phyloP scores from a whole-genome alignment of 2,329 filamentous ascomycete genomes.

The Claviceps sp. region DNA sequence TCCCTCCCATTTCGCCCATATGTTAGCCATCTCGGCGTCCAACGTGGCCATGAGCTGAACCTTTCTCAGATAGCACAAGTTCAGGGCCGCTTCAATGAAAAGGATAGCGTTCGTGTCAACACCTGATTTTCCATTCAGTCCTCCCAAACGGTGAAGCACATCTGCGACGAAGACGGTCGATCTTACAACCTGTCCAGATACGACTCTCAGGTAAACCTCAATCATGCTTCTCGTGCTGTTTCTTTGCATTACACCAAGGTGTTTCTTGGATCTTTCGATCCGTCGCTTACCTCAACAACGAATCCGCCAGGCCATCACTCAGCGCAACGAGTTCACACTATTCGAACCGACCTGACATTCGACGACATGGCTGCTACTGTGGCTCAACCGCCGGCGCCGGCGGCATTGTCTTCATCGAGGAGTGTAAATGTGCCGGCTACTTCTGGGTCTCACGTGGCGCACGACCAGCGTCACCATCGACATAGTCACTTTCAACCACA shows the following conservation, averaged over 20 bases:
- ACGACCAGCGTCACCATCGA: slow-evolving; percentile 1
- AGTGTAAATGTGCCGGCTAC: slow-evolving; percentile 7
- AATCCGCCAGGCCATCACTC: background rate
- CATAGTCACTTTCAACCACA: background rate
- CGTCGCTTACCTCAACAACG: background rate
- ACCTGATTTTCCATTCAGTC: background rate
- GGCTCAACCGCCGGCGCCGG: slow-evolving; percentile 17
- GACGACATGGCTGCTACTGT: slow-evolving; percentile 19
- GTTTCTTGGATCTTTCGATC: background rate
- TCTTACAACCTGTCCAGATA: background rate
- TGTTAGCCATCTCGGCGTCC: background rate
- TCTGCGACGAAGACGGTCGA: background rate
- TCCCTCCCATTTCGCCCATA: background rate
- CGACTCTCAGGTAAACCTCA: background rate
- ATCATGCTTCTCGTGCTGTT: background rate
- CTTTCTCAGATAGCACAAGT: slow-evolving; percentile 5
- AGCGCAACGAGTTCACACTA: background rate
- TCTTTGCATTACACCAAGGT: background rate
- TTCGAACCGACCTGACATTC: background rate
- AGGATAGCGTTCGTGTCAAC: background rate
- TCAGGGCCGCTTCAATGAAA: background rate
- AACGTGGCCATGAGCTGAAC: slow-evolving; percentile 3
- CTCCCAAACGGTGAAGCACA: background rate
- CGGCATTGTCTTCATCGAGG: slow-evolving; percentile 6
- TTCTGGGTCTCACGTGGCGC: slow-evolving; percentile 4